Base-by-base conservation (phyloP, 305 asterid species). In the Fraxinus albicans region DNA sequence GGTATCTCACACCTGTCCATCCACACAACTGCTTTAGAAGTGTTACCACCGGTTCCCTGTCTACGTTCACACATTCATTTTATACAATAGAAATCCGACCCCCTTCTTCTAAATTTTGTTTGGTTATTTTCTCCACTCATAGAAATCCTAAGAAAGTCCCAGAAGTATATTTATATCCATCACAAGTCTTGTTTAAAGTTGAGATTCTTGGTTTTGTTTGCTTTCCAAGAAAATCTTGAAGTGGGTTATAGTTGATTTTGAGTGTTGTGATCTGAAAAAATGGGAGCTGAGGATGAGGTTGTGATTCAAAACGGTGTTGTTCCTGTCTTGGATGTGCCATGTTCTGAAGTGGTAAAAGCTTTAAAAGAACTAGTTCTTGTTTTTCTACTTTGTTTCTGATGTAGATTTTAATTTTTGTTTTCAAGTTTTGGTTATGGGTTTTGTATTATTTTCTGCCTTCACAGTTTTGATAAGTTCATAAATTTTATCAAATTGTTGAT, bases 241-340 rank as follows among this genome's bases (percentile, higher is more conserved):
- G 8, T 21, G 42, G 9, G 10, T 19, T 9, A 67, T 60, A n/a
- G n/a, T 42, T 47, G 73, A 29, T 69, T 53, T 76, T 50, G 31
- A 77, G 23, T 72, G 79, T 83, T 79, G 47, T 87, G 84, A 79
- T 84, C 67, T 70, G 44, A 23, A 77, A 74, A 83, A 78, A 92
- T 92, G 94, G 90, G 91, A 89, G 95, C 91, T 50, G 94, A 88
- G 84, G 85, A 92, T 50, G 90, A 89, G 86, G 88, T 92, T 21
- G 84, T 86, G 31, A 85, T 90, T 77, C 89, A 85, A 76, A 84
- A 83, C 35, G 86, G 74, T 84, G 84, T 90, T 85, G 84, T 90
- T 83, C 89, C 91, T 70, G 83, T 89, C 1, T 82, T 91, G 95
- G 93, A 90, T 89, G 87, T 89, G 8, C 88, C 92, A n/a, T 83